phyloP scores from a whole-genome alignment of 1,284 basidiomycete genomes.

The Papiliotrema flavescens region DNA sequence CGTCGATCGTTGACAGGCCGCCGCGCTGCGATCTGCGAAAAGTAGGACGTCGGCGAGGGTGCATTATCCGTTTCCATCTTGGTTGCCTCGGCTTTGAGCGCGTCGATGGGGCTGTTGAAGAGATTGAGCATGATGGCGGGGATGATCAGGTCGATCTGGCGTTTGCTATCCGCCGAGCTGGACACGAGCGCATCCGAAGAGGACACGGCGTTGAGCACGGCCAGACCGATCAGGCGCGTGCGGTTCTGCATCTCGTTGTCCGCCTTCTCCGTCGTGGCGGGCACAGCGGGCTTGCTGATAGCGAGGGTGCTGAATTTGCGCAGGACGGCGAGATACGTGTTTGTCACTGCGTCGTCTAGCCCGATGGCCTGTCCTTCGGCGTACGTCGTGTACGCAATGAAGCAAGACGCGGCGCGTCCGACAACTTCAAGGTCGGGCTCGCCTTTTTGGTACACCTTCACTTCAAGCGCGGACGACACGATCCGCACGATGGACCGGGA shows the following conservation, averaged over 20 bases:
- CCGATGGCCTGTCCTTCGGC: slow-evolving; percentile 79
- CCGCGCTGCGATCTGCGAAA: slow-evolving; percentile 69
- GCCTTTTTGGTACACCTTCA: slow-evolving; percentile 54
- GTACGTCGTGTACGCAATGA: slow-evolving; percentile 88
- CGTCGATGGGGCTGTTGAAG: slow-evolving; percentile 59
- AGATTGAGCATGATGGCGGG: slow-evolving; percentile 70
- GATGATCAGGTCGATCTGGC: slow-evolving; percentile 69
- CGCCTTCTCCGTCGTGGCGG: slow-evolving; percentile 18
- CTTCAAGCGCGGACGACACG: slow-evolving; percentile 62
- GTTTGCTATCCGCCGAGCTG: slow-evolving; percentile 67
- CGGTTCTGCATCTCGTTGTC: slow-evolving; percentile 52
- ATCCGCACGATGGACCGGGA: slow-evolving; percentile 72
- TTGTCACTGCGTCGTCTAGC: slow-evolving; percentile 66
- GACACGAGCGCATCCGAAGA: slow-evolving; percentile 82
- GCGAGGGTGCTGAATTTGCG: slow-evolving; percentile 63
- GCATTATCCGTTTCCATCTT: slow-evolving; percentile 64
- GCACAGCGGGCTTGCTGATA: slow-evolving; percentile 50
- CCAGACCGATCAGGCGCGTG: slow-evolving; percentile 78
- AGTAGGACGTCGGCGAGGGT: slow-evolving; percentile 58
- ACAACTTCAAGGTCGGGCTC: slow-evolving; percentile 72
- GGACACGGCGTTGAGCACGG: slow-evolving; percentile 73
- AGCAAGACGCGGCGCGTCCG: slow-evolving; percentile 75
- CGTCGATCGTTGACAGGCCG: slow-evolving; percentile 71
- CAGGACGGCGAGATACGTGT: slow-evolving; percentile 68
- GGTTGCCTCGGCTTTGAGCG: slow-evolving; percentile 64